Base-by-base conservation (phyloP, 257 asterid genomes). In the Solanum pennellii region DNA sequence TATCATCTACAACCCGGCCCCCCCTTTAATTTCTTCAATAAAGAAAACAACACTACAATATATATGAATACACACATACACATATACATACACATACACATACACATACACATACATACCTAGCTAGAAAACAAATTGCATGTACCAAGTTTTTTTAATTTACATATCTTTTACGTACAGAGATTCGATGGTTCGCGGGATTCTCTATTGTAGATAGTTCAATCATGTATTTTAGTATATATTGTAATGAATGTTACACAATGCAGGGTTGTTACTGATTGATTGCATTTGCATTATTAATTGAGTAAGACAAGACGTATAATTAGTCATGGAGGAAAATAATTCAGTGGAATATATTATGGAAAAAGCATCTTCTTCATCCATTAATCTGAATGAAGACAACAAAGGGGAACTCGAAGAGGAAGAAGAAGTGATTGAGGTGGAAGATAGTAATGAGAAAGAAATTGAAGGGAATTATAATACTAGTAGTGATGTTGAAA, bases 311-410 rank as follows among this genome's bases (percentile, higher is more conserved):
- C 62, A 52, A 77, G 47, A 73, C 41, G n/a, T 71, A 71, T 25
- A 44, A 83, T 7, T 35, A 33, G 49, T 41, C 65, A 92, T 93
- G 95, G 87, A 84, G 44, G 92, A 91, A 73, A 44, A 25, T 14
- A 44, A 44, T 25, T 65, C 42, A 89, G 12, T 21, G 62, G 59
- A 66, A 75, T 27, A 69, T 23, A 45, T 27, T 21, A 71, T 69
- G 83, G 89, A 86, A 59, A 90, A 83, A 82, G 45, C 82, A 68
- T 66, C 86, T 16, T 87, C 92, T 8, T 92, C 97, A 18, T 91
- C 91, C 13, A 92, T 95, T 15, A 95, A 96, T 88, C 89, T 96
- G 91, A 95, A 96, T 29, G 96, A 94, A 89, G 96, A 93, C 44
- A 16, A 65, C 82, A 79, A 10, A 71, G 77, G 4, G 72, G 56